Percentiles rank a stretch among this genome's conserved stretches.
Conservation (phyloP, 225 moss, liverwort and hornwort genomes). For the Marchantia paleacea region DNA sequence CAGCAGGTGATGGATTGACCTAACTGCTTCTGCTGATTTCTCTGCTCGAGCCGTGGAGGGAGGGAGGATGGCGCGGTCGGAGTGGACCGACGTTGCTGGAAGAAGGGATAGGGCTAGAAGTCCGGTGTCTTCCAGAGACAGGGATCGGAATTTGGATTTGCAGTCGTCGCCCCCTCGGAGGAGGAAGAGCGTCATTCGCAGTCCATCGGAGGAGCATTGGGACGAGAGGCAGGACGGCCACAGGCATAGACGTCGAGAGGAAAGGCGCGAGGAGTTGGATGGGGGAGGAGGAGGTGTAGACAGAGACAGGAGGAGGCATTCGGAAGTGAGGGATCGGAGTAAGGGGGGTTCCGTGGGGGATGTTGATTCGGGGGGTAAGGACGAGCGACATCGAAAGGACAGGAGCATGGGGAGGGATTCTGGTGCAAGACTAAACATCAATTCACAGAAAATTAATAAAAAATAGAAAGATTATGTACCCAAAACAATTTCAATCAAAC, state of each 20-base stretch:
- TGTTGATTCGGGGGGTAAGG: neutral
- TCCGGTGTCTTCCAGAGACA: neutral
- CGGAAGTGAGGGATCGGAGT: slow-evolving; percentile 7
- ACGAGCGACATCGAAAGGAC: neutral
- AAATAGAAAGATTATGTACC: too few relatives aligned
- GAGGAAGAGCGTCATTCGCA: slow-evolving; percentile 1
- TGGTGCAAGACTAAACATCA: too few relatives aligned
- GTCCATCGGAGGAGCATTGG: slow-evolving; percentile 1
- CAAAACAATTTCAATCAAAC: too few relatives aligned
- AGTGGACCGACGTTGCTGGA: slow-evolving; percentile 1
- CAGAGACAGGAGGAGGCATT: neutral
- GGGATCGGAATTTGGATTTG: slow-evolving; percentile 6
- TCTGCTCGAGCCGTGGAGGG: neutral
- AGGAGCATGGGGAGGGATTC: neutral
- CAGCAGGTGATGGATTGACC: slow-evolving; percentile 1
- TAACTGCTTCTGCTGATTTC: neutral
- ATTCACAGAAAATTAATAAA: too few relatives aligned
- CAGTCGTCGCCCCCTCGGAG: neutral
- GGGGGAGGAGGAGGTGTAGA: too few relatives aligned
- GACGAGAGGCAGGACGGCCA: slow-evolving; percentile 13
- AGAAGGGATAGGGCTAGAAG: neutral
- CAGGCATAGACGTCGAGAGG: neutral
- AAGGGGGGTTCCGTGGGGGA: neutral
- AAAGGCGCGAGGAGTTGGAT: neutral
- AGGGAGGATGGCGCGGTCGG: slow-evolving; percentile 6